Conservation (phyloP, 169 alveolate genomes). For the Plasmodium fragile region DNA sequence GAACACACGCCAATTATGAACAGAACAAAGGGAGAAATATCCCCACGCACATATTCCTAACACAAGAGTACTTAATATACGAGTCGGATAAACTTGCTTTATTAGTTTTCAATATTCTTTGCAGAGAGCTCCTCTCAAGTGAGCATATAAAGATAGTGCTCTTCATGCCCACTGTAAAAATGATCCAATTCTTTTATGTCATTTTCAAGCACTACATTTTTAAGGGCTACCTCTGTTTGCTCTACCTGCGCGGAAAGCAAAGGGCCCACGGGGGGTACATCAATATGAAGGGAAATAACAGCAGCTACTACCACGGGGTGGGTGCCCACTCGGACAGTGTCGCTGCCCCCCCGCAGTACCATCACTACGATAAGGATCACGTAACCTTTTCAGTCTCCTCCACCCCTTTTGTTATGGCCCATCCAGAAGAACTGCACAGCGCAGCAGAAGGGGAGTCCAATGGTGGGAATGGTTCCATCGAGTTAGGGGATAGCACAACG, state of each 20-base stretch:
- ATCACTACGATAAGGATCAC: slow-evolving; percentile 38
- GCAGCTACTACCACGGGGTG: neutral
- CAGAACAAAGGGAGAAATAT: slow-evolving; percentile 53
- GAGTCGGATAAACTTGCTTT: slow-evolving; percentile 64
- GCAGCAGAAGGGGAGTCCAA: neutral
- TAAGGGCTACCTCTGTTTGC: slow-evolving; percentile 57
- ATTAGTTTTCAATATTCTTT: slow-evolving; percentile 36
- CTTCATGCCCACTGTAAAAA: slow-evolving; percentile 74
- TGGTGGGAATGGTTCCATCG: neutral
- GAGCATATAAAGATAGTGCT: slow-evolving; percentile 28
- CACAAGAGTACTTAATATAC: slow-evolving; percentile 71
- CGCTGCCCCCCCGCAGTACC: neutral
- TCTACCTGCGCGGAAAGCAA: slow-evolving; percentile 25
- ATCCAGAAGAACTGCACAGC: neutral
- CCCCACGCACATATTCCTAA: slow-evolving; percentile 72
- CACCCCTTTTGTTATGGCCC: slow-evolving; percentile 6
- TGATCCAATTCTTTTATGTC: slow-evolving; percentile 58
- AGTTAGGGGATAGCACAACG: neutral
- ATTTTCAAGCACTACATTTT: slow-evolving; percentile 68
- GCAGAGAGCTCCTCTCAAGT: slow-evolving; percentile 46
- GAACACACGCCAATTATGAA: slow-evolving; percentile 5
- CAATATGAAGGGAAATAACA: neutral
- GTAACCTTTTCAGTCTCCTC: slow-evolving; percentile 53
- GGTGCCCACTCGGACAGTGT: neutral
- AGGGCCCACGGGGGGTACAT: neutral